These are phyloP conservation scores for Luffa acutangula DNA, from an alignment of 306 rosid genomes.

Conservation along the genomic window DNA sequence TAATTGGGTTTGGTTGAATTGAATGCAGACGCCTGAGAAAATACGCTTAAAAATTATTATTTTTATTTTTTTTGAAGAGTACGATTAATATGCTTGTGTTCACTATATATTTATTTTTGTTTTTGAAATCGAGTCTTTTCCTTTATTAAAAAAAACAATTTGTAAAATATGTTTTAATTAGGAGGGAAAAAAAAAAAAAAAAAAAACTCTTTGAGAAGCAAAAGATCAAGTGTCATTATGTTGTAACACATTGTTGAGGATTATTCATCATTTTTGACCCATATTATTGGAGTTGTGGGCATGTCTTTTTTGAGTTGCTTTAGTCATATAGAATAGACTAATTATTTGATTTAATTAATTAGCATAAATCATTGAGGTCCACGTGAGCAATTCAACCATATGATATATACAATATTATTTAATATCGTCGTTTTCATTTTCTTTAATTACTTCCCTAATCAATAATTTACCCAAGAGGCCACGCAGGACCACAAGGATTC, in stretches of 20 bases:
- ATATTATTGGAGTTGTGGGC: background rate
- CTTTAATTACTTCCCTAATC: background rate
- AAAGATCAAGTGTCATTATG: background rate
- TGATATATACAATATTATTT: background rate
- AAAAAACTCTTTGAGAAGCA: background rate
- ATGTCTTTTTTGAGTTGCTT: background rate
- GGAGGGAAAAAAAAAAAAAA: too few relatives aligned
- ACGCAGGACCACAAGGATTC: slow-evolving; percentile 7
- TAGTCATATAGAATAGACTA: background rate
- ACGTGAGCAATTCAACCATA: background rate
- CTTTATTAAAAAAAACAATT: too few relatives aligned
- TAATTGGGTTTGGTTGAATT: too few relatives aligned
- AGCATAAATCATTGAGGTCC: background rate
- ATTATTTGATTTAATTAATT: background rate
- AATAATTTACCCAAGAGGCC: background rate
- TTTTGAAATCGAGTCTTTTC: too few relatives aligned
- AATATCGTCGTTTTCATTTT: background rate
- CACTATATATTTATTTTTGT: background rate
- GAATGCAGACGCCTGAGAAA: too few relatives aligned
- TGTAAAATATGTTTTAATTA: too few relatives aligned
- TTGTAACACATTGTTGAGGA: background rate
- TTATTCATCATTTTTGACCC: background rate
- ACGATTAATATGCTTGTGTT: background rate
- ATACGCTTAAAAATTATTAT: too few relatives aligned
- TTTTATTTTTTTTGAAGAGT: too few relatives aligned